phyloP scores from a whole-genome alignment of 176 grass and related monocot species.

The Eleusine coracana region DNA sequence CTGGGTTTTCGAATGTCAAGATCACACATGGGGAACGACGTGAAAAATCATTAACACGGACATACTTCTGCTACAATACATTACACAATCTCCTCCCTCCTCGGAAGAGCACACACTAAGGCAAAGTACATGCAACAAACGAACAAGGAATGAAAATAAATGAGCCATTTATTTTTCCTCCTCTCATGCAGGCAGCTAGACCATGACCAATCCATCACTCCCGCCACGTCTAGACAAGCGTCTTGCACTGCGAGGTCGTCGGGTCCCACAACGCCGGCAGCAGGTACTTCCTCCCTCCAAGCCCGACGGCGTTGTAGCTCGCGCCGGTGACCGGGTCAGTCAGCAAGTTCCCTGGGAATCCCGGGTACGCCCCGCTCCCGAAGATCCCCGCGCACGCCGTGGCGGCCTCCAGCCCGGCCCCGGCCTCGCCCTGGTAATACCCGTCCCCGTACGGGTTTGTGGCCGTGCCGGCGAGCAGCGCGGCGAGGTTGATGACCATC shows the following conservation, averaged over 20 bases:
- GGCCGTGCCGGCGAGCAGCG: constrained; percentile 67
- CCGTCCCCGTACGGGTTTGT: constrained; percentile 88
- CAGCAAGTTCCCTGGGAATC: constrained; percentile 72
- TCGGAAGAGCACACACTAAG: not conserved
- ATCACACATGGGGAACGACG: not conserved
- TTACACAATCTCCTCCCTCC: constrained; percentile 1
- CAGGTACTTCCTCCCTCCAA: constrained; percentile 67
- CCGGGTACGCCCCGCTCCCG: constrained; percentile 70
- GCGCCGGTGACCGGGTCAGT: constrained; percentile 59
- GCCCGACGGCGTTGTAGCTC: constrained; percentile 80
- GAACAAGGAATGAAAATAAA: constrained; percentile 41
- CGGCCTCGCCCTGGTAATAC: constrained; percentile 67
- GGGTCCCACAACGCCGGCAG: constrained; percentile 92
- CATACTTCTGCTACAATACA: not conserved
- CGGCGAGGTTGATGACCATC: constrained; percentile 73
- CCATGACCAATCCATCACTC: constrained; percentile 7
- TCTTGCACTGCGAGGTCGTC: constrained; percentile 60
- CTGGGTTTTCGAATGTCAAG: not conserved
- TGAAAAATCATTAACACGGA: not conserved
- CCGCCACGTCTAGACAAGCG: constrained; percentile 50
- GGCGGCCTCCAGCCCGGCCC: constrained; percentile 61
- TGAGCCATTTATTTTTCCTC: constrained; percentile 44
- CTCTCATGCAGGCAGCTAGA: not conserved
- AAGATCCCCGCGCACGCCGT: constrained; percentile 80
- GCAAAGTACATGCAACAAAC: constrained; percentile 4